phyloP scores from a whole-genome alignment of 2,329 filamentous ascomycete species.

The Rhynchosporium graminicola region DNA sequence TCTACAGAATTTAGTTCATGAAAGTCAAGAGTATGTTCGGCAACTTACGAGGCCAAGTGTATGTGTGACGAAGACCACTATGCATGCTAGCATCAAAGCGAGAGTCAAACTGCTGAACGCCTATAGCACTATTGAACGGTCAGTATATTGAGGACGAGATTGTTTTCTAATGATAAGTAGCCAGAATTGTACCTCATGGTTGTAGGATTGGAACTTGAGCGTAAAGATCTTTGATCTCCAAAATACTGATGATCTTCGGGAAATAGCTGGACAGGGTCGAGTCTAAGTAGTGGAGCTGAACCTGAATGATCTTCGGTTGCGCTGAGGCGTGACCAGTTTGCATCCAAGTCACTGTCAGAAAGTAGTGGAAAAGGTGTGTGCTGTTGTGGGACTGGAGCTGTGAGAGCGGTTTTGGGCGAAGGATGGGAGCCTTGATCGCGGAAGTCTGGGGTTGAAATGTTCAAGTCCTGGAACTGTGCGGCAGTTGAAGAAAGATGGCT shows the following conservation, averaged over 20 bases:
- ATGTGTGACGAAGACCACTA: conserved; percentile 33
- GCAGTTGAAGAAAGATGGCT: conserved; percentile 38
- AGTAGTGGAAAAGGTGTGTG: conserved; percentile 37
- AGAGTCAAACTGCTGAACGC: conserved; percentile 40
- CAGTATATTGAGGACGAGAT: conserved; percentile 10
- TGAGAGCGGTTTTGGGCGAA: conserved; percentile 31
- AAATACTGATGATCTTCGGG: conserved; percentile 21
- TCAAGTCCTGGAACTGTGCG: conserved; percentile 37
- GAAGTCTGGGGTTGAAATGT: conserved; percentile 34
- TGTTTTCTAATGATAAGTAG: neutral
- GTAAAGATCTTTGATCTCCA: conserved; percentile 27
- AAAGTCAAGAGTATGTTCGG: neutral
- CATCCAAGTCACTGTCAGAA: conserved; percentile 35
- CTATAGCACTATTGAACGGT: conserved; percentile 34
- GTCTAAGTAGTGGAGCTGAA: conserved; percentile 31
- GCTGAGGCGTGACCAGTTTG: conserved; percentile 36
- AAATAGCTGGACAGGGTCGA: conserved; percentile 35
- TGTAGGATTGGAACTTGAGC: conserved; percentile 34
- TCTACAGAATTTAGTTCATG: conserved; percentile 32
- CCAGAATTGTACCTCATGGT: conserved; percentile 36
- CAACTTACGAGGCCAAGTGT: conserved; percentile 41
- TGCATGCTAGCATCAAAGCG: conserved; percentile 36
- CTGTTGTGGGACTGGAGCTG: conserved; percentile 33
- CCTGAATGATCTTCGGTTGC: conserved; percentile 34
- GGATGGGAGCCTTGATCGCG: conserved; percentile 28